A percentile compares a stretch with the other conserved stretches of the same genome.
Conservation (phyloP, 1,284 basidiomycete species). For the Sanghuangporus sanghuang region DNA sequence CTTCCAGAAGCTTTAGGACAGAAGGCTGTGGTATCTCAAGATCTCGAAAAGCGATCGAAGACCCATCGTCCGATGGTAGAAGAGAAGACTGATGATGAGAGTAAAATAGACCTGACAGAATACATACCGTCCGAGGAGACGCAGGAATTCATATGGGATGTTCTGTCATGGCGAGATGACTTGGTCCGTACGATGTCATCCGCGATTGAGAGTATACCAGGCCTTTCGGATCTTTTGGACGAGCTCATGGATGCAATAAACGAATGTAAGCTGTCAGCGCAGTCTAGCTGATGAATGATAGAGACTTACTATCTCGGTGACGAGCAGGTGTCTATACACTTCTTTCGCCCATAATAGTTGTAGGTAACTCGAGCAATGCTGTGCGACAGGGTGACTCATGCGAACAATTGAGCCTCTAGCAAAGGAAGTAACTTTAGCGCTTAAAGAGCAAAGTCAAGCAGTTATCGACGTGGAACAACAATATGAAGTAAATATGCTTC, state of each 20-base stretch:
- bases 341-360: conserved; percentile 33
- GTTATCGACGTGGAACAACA: conserved; percentile 40
- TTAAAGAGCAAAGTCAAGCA: conserved; percentile 33
- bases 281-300: neutral
- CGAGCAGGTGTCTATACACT: conserved; percentile 32
- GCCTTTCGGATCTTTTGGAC: conserved; percentile 48
- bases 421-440: conserved; percentile 29
- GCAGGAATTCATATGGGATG: conserved; percentile 43
- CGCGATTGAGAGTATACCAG: conserved; percentile 33
- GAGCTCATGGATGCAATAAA: conserved; percentile 29
- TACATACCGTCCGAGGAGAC: conserved; percentile 39
- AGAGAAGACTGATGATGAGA: neutral
- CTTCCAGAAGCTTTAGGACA: neutral
- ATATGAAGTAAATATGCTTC: conserved; percentile 25
- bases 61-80: neutral
- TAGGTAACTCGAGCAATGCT: conserved; percentile 2
- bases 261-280: conserved; percentile 23
- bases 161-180: conserved; percentile 45
- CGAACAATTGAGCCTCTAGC: conserved; percentile 27
- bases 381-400: neutral
- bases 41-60: neutral
- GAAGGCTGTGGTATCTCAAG: neutral
- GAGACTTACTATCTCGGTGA: neutral
- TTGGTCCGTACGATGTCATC: conserved; percentile 21
- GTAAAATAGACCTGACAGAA: conserved; percentile 20